These are phyloP conservation scores for Colletotrichum sansevieriae DNA, from an alignment of 2,329 filamentous ascomycete genomes.

Conservation along the genomic window DNA sequence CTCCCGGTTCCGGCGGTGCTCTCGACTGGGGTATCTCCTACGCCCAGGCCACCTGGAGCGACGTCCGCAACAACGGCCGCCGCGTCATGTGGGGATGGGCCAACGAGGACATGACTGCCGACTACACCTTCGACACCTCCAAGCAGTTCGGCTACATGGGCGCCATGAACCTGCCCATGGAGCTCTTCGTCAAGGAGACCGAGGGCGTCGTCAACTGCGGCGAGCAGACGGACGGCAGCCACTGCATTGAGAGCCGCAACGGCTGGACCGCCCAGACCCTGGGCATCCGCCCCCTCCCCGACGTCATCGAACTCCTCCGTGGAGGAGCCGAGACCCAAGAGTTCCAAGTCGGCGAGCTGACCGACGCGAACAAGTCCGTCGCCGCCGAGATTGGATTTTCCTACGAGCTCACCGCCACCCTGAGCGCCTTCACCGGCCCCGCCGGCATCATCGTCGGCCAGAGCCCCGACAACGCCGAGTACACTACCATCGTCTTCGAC, in stretches of 20 bases:
- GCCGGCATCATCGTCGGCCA: constrained; percentile 39
- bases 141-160: constrained; percentile 41
- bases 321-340: constrained; percentile 30
- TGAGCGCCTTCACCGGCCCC: constrained; percentile 23
- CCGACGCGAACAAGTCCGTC: constrained; percentile 16
- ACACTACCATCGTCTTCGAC: constrained; percentile 40
- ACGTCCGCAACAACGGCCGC: constrained; percentile 33
- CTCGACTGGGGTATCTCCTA: constrained; percentile 42
- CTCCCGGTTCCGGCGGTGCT: constrained; percentile 36
- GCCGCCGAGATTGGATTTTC: constrained; percentile 32
- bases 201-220: constrained; percentile 38
- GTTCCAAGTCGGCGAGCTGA: constrained; percentile 30
- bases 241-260: constrained; percentile 31
- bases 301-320: constrained; percentile 39
- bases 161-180: constrained; percentile 39
- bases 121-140: constrained; percentile 28
- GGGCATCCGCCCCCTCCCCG: constrained; percentile 37
- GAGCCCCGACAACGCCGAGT: constrained; percentile 40
- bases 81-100: constrained; percentile 42
- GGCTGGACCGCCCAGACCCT: constrained; percentile 40
- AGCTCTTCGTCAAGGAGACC: constrained; percentile 42
- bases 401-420: constrained; percentile 41
- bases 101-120: constrained; percentile 34
- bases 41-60: constrained; percentile 41
- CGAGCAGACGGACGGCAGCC: constrained; percentile 35